phyloP scores from a whole-genome alignment of 768 basidiomycete species.

The Mrakia frigida region DNA sequence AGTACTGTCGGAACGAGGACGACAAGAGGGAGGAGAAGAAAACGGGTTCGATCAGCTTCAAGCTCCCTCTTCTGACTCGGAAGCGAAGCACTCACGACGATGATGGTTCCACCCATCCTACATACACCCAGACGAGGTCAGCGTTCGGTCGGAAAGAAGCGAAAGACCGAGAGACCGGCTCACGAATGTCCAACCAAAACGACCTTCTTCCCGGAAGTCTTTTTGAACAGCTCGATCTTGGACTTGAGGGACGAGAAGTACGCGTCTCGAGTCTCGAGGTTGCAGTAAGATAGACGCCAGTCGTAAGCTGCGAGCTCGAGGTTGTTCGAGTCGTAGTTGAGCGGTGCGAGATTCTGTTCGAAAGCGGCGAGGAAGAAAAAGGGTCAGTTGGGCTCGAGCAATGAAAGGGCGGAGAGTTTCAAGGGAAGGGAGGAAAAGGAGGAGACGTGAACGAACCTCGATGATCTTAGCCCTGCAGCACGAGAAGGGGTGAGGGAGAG shows the following conservation, averaged over 20 bases:
- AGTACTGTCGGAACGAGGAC: conserved; percentile 54
- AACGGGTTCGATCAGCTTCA: not conserved
- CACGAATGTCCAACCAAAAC: conserved; percentile 54
- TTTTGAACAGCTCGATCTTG: conserved; percentile 73
- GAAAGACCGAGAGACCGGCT: not conserved
- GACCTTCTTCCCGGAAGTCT: conserved; percentile 66
- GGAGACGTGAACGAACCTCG: not conserved
- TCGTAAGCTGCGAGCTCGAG: conserved; percentile 66
- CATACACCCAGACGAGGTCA: not conserved
- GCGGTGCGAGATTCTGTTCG: conserved; percentile 68
- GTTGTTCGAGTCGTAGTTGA: conserved; percentile 90
- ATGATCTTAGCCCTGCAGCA: conserved; percentile 73
- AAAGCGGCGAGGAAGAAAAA: conserved; percentile 42
- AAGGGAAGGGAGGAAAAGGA: not conserved
- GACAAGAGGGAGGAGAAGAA: not conserved
- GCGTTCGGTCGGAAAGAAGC: not conserved
- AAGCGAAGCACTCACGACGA: conserved; percentile 28
- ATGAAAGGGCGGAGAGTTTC: no score
- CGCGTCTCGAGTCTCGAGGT: conserved; percentile 64
- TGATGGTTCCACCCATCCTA: conserved; percentile 76
- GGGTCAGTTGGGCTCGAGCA: no score
- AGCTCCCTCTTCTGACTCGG: not conserved
- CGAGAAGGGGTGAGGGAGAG: not conserved
- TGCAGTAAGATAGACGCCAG: conserved; percentile 66
- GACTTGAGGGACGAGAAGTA: conserved; percentile 56